Conservation (phyloP, 257 asterid species). For the Handroanthus guayacan region DNA sequence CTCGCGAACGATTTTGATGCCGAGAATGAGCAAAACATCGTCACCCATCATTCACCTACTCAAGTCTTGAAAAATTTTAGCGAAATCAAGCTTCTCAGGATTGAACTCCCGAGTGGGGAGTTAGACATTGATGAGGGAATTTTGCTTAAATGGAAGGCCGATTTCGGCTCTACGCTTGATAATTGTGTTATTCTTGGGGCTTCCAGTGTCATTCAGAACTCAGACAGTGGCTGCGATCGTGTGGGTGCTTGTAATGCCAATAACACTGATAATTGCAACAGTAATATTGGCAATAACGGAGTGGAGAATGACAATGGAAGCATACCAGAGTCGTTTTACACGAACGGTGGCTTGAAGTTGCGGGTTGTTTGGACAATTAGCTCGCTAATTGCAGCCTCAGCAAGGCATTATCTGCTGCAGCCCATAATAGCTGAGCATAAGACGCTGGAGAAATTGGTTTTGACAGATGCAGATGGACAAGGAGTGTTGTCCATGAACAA, state of each 20-base stretch:
- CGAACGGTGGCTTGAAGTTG: conserved; percentile 82
- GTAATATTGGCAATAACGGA: conserved; percentile 16
- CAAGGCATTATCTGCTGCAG: conserved; percentile 84
- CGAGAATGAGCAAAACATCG: conserved; percentile 56
- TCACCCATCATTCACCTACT: conserved; percentile 87
- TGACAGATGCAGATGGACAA: conserved; percentile 86
- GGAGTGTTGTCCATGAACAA: conserved; percentile 85
- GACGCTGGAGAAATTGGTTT: conserved; percentile 70
- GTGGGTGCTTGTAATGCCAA: conserved; percentile 25
- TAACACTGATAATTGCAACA: conserved; percentile 9
- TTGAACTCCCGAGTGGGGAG: conserved; percentile 85
- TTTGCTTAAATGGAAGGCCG: conserved; percentile 84
- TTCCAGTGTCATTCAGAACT: conserved; percentile 55
- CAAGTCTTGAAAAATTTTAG: conserved; percentile 74
- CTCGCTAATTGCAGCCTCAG: conserved; percentile 89
- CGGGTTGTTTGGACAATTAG: conserved; percentile 96
- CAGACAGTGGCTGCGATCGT: conserved; percentile 10
- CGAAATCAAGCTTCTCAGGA: conserved; percentile 71
- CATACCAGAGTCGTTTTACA: conserved; percentile 85
- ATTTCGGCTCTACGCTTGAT: conserved; percentile 85
- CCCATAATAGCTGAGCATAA: conserved; percentile 81
- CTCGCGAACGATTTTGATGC: conserved; percentile 40
- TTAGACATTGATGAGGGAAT: conserved; percentile 78
- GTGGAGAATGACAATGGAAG: conserved; percentile 66
- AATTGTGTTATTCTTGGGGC: conserved; percentile 88